Conservation (phyloP, 148 eudicot genomes). For the Fagopyrum tataricum region DNA sequence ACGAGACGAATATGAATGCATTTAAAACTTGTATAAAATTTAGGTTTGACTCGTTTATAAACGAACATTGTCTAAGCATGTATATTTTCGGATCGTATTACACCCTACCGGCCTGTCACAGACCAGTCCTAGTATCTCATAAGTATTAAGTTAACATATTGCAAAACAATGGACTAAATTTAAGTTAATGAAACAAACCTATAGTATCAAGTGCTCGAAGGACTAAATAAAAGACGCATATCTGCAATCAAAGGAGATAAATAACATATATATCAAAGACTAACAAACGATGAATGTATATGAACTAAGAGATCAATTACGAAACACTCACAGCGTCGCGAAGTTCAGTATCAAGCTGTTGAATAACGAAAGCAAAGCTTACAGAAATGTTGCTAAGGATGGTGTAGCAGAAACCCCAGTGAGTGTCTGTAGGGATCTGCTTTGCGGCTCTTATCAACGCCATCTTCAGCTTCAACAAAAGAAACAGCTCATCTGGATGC, state of each 20-base stretch:
- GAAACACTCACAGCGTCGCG: constrained; percentile 74
- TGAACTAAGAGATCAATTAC: too few relatives aligned
- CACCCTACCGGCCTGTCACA: too few relatives aligned
- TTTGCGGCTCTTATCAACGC: constrained; percentile 62
- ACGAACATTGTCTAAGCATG: too few relatives aligned
- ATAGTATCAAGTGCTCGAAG: constrained; percentile 98
- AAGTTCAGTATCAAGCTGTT: constrained; percentile 69
- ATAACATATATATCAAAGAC: not conserved
- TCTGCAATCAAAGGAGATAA: constrained; percentile 32
- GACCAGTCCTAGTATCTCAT: too few relatives aligned
- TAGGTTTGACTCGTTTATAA: too few relatives aligned
- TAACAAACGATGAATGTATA: too few relatives aligned
- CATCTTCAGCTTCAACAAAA: constrained; percentile 73
- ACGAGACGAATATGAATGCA: too few relatives aligned
- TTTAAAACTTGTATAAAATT: too few relatives aligned
- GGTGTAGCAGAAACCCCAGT: constrained; percentile 85
- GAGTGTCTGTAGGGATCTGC: constrained; percentile 80
- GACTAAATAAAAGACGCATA: constrained; percentile 90
- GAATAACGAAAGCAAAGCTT: constrained; percentile 83
- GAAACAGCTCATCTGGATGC: constrained; percentile 82
- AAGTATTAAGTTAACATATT: too few relatives aligned
- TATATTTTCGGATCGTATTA: too few relatives aligned
- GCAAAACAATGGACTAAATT: not conserved
- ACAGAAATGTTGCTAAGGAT: constrained; percentile 91
- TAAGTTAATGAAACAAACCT: constrained; percentile 42